Conservation (phyloP, 2,329 filamentous ascomycete species). For the Hortaea werneckii region DNA sequence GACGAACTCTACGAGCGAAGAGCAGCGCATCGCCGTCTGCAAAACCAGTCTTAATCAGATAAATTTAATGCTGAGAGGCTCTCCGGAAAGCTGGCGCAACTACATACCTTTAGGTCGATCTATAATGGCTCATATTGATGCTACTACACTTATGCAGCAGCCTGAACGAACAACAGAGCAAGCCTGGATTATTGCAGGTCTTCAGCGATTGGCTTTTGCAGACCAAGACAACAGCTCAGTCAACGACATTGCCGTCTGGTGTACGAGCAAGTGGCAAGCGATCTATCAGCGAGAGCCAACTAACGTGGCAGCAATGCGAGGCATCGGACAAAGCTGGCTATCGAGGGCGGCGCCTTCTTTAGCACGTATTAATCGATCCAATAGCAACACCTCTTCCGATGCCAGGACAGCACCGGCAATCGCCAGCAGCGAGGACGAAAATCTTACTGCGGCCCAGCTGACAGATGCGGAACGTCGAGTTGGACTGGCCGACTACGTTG, state of each 20-base stretch:
- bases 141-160: slow-evolving; percentile 29
- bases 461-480: slow-evolving; percentile 30
- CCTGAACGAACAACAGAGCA: slow-evolving; percentile 28
- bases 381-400: slow-evolving; percentile 30
- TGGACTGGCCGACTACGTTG: slow-evolving; percentile 37
- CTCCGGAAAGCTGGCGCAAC: slow-evolving; percentile 19
- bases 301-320: slow-evolving; percentile 35
- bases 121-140: slow-evolving; percentile 30
- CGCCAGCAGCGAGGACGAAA: slow-evolving; percentile 18
- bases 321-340: slow-evolving; percentile 43
- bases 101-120: slow-evolving; percentile 26
- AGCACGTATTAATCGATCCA: slow-evolving; percentile 38
- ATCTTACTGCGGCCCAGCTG: slow-evolving; percentile 11
- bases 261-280: slow-evolving; percentile 37
- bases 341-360: slow-evolving; percentile 41
- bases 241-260: slow-evolving; percentile 40
- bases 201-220: slow-evolving; percentile 42
- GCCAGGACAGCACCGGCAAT: slow-evolving; percentile 23
- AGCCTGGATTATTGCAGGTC: slow-evolving; percentile 32
- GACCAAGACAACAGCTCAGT: slow-evolving; percentile 39
- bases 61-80: slow-evolving; percentile 22
- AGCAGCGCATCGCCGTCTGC: slow-evolving; percentile 20
- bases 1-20: slow-evolving; percentile 13
- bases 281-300: slow-evolving; percentile 36
- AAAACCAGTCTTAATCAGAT: slow-evolving; percentile 25